Percentiles rank a stretch among this genome's conserved stretches.
Evolutionary conservation across 1,139 yeast species (phyloP).

Genomic region (Pichia sp.): DNA sequence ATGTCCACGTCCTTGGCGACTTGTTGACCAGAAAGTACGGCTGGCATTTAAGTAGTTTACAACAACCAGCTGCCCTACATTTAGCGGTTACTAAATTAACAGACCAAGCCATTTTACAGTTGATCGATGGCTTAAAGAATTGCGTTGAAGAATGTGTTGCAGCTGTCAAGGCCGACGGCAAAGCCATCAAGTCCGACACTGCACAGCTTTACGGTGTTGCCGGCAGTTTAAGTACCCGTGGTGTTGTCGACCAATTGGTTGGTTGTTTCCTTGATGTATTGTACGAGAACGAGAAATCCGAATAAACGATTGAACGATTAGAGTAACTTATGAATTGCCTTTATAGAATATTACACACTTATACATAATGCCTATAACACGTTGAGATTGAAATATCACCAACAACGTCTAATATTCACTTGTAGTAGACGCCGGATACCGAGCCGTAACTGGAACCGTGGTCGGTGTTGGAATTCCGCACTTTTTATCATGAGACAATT

Average conservation of each 20-base stretch:
- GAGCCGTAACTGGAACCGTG: too few relatives aligned
- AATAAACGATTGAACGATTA: not conserved
- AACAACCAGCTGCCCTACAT: conserved; percentile 88
- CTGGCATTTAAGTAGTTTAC: conserved; percentile 89
- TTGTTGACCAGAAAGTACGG: conserved; percentile 56
- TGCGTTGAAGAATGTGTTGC: conserved; percentile 40
- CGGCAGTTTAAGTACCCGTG: conserved; percentile 79
- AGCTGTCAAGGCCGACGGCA: conserved; percentile 21
- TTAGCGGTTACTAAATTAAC: conserved; percentile 82
- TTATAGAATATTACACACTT: too few relatives aligned
- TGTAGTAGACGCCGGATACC: too few relatives aligned
- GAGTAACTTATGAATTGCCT: not conserved
- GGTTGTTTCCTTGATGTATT: conserved; percentile 79
- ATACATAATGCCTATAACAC: too few relatives aligned
- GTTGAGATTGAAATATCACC: too few relatives aligned
- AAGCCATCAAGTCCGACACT: conserved; percentile 54
- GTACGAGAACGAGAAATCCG: conserved; percentile 44
- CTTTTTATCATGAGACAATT: too few relatives aligned
- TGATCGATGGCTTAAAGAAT: conserved; percentile 53
- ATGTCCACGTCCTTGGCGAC: conserved; percentile 79
- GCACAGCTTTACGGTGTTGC: conserved; percentile 96
- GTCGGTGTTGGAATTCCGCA: too few relatives aligned
- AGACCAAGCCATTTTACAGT: conserved; percentile 57
- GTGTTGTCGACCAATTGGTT: conserved; percentile 79
- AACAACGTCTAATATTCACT: too few relatives aligned